Evolutionary conservation across 179 eudicot species (phyloP).

Genomic region (Drosera spatulata): DNA sequence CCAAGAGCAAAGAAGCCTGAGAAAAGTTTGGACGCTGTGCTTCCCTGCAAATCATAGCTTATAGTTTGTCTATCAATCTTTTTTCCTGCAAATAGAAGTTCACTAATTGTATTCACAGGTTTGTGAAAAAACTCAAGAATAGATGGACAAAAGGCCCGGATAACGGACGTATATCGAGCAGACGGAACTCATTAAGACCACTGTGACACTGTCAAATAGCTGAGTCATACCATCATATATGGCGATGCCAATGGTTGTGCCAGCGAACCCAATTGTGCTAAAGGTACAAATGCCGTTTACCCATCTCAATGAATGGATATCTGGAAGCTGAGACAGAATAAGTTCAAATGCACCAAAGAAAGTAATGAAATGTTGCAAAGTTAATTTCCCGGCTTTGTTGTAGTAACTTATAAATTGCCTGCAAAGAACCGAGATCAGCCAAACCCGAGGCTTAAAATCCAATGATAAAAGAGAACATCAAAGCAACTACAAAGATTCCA

Average conservation of each 20-base stretch:
- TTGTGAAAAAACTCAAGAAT: too few relatives aligned
- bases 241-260: slow-evolving; percentile 30
- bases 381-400: slow-evolving; percentile 19
- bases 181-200: neutral
- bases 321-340: slow-evolving; percentile 32
- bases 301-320: slow-evolving; percentile 35
- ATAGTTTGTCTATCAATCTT: slow-evolving; percentile 21
- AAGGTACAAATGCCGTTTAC: slow-evolving; percentile 32
- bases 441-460: neutral
- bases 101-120: neutral
- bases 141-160: neutral
- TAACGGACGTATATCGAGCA: neutral
- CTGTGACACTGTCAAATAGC: neutral
- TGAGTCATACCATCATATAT: slow-evolving; percentile 22
- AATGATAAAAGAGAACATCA: neutral
- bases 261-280: slow-evolving; percentile 31
- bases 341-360: slow-evolving; percentile 33
- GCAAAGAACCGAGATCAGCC: slow-evolving; percentile 1
- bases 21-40: slow-evolving; percentile 21
- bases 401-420: slow-evolving; percentile 35
- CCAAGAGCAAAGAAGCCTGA: slow-evolving; percentile 39
- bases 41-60: slow-evolving; percentile 26
- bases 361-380: slow-evolving; percentile 33
- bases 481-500: too few relatives aligned
- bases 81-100: slow-evolving; percentile 15